These are phyloP conservation scores for Aspergillus aculeatus DNA, from an alignment of 2,329 filamentous ascomycete species.

Conservation along the genomic window DNA sequence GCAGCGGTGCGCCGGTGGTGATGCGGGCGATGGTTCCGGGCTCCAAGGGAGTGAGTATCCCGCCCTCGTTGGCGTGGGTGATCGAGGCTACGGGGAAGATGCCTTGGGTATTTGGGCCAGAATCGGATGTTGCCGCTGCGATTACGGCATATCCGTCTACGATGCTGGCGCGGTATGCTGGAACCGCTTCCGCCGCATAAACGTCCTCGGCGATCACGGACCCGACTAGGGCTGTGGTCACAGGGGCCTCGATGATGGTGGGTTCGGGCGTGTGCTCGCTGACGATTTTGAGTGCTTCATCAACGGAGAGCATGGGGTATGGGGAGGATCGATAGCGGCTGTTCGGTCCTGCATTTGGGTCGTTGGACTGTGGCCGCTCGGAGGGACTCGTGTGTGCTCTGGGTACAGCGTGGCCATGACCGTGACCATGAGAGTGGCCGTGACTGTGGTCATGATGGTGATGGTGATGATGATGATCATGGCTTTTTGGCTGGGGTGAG, in stretches of 20 bases:
- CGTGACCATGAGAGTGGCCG: constrained; percentile 57
- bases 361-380: constrained; percentile 58
- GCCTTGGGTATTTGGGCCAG: constrained; percentile 66
- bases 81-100: constrained; percentile 82
- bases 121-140: constrained; percentile 48
- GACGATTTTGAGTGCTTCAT: constrained; percentile 74
- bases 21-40: constrained; percentile 81
- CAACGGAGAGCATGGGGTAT: constrained; percentile 86
- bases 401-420: constrained; percentile 62
- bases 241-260: constrained; percentile 55
- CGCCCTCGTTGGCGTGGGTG: constrained; percentile 77
- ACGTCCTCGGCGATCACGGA: constrained; percentile 82
- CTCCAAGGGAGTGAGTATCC: constrained; percentile 60
- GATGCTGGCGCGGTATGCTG: constrained; percentile 91
- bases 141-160: constrained; percentile 94
- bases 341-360: constrained; percentile 59
- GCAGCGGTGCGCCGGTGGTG: constrained; percentile 89
- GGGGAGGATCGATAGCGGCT: constrained; percentile 80
- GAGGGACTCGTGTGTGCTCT: constrained; percentile 70
- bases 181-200: constrained; percentile 75
- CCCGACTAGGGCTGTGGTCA: constrained; percentile 68
- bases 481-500: constrained; percentile 15
- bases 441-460: constrained; percentile 47
- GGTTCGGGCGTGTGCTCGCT: constrained; percentile 68
- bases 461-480: constrained; percentile 30